Conservation (phyloP, 1,284 basidiomycete genomes). For the Sporisorium sorghi region DNA sequence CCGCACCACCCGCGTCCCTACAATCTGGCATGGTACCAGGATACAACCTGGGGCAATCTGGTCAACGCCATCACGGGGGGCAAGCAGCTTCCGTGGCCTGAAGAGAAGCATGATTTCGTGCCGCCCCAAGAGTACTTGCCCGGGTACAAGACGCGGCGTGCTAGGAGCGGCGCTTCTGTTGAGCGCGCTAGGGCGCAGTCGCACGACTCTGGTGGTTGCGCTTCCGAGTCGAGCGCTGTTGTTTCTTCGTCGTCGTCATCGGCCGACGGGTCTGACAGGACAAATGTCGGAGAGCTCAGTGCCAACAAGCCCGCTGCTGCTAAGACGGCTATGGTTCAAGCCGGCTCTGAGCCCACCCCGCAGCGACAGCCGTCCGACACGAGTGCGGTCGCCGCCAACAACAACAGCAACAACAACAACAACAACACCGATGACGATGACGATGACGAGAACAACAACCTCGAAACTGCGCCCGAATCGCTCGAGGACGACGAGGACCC, state of each 20-base stretch:
- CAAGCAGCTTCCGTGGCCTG: conserved; percentile 29
- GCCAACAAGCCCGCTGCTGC: conserved; percentile 39
- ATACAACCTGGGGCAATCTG: conserved; percentile 36
- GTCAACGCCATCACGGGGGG: conserved; percentile 41
- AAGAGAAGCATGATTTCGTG: conserved; percentile 37
- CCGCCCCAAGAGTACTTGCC: conserved; percentile 42
- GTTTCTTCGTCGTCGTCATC: neutral
- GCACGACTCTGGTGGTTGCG: neutral
- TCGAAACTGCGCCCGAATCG: conserved; percentile 18
- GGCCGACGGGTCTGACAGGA: conserved; percentile 6
- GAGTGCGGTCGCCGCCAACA: no score
- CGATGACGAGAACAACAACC: neutral
- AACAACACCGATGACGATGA: no score
- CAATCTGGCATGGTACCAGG: conserved; percentile 43
- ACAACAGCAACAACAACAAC: no score
- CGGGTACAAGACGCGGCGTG: conserved; percentile 24
- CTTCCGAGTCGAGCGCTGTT: neutral
- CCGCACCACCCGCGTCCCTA: conserved; percentile 24
- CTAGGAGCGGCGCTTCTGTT: neutral
- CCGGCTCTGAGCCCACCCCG: conserved; percentile 15
- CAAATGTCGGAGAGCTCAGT: conserved; percentile 3
- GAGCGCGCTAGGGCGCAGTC: neutral
- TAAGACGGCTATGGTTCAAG: conserved; percentile 71
- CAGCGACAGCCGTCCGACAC: neutral
- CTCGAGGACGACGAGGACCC: conserved; percentile 47